Percentiles rank a stretch among this genome's conserved stretches.
Conservation (phyloP, 1,139 yeast genomes). For the Cylindricascospora bacillispora region DNA sequence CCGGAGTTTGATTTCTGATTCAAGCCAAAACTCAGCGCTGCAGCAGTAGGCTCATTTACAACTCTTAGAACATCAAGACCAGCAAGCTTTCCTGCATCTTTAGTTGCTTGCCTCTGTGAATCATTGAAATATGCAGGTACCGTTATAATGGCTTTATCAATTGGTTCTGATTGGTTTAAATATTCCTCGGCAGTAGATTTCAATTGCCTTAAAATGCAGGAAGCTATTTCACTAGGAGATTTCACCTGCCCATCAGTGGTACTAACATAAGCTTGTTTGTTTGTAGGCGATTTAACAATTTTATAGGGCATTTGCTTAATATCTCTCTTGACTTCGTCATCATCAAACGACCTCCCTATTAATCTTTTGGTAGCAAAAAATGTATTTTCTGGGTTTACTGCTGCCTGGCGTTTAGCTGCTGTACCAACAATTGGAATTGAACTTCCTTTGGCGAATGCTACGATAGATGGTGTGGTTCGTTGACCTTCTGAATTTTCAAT, state of each 20-base stretch:
- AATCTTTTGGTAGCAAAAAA: slow-evolving; percentile 64
- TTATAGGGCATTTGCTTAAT: slow-evolving; percentile 41
- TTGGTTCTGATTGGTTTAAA: slow-evolving; percentile 22
- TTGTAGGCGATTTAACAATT: slow-evolving; percentile 34
- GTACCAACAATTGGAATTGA: slow-evolving; percentile 40
- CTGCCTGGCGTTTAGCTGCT: slow-evolving; percentile 56
- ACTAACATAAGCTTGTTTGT: slow-evolving; percentile 53
- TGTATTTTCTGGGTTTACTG: slow-evolving; percentile 53
- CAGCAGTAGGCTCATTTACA: slow-evolving; percentile 72
- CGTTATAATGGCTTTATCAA: slow-evolving; percentile 58
- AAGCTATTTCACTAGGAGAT: slow-evolving; percentile 23
- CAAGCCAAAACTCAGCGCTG: slow-evolving; percentile 69
- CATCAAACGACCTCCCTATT: slow-evolving; percentile 54
- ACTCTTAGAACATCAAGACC: slow-evolving; percentile 60
- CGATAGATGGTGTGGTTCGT: slow-evolving; percentile 63
- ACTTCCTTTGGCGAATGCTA: slow-evolving; percentile 38
- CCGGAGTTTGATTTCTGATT: slow-evolving; percentile 37
- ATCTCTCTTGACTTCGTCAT: slow-evolving; percentile 55
- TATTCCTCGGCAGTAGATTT: slow-evolving; percentile 42
- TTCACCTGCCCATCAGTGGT: slow-evolving; percentile 24
- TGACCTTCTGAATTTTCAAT: slow-evolving; percentile 58
- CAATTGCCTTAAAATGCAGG: slow-evolving; percentile 28
- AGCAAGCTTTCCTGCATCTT: slow-evolving; percentile 53
- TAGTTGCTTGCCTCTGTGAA: slow-evolving; percentile 68
- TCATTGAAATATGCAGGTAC: slow-evolving; percentile 77